Base-by-base conservation (phyloP, 768 basidiomycete genomes). In the Pleurotus citrinopileatus region DNA sequence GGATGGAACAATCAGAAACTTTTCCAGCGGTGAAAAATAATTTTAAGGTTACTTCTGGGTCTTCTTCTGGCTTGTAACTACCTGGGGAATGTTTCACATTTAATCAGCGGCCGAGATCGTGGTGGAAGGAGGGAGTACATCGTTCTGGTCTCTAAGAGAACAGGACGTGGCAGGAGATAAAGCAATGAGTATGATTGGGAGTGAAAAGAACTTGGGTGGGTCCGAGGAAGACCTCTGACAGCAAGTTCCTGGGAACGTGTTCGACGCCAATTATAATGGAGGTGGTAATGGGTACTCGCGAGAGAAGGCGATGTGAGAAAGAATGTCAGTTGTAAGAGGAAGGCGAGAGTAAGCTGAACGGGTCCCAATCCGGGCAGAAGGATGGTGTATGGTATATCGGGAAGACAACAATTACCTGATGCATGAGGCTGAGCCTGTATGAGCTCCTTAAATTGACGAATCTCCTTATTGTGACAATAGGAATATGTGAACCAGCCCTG, bases 401-500 rank as follows among this genome's bases (percentile, higher is more conserved):
- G 43, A 54, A 48, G 60, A 45, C 55, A 52, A 56, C 58, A 56
- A 55, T 76, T 73, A 85, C 89, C 89, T 69, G 86, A 71, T 59
- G 79, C 76, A 60, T 84, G 81, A 46, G 82, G 74, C 59, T 85
- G 86, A 52, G 81, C 68, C 65, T 82, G 84, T 60, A 74, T 65
- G 55, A 89, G 74, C 68, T 94, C 94, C 70, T 89, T 89, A 78
- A 98, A 99, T 71, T 99, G 97, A 55, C 95, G 87, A 57, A 98
- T 93, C 71, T 97, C 87, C 48, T 84, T 81, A 69, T 94, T 91
- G 73, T 99, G 94, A 74, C 96, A 94, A 70, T 91, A 97, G 45
- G 92, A 87, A 72, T 98, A 98, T 32, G 94, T 98, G 75, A 98
- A 98, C 94, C 94, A 97, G 34, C 87, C 84, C 75, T 93, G 90